Conservation (phyloP, 805 yeast species). For the Saccharomyces mikatae region DNA sequence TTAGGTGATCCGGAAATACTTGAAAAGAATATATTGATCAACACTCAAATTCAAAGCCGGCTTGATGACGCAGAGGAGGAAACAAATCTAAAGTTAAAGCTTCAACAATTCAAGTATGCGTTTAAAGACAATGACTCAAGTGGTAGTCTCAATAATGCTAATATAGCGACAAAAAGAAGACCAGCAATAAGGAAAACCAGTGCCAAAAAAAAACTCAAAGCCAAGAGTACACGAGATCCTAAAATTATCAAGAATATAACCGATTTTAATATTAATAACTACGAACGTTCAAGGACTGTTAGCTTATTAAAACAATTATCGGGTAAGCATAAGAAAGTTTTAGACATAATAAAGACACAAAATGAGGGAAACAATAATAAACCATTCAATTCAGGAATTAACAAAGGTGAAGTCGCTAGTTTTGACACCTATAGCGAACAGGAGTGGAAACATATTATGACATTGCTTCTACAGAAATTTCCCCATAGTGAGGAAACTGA, state of each 20-base stretch:
- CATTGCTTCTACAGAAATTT: constrained; percentile 13
- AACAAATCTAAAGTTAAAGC: constrained; percentile 8
- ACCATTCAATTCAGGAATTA: not conserved
- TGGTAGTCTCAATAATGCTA: not conserved
- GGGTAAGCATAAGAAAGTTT: constrained; percentile 26
- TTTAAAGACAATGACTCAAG: not conserved
- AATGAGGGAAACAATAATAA: not conserved
- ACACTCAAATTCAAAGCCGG: constrained; percentile 28
- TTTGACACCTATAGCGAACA: constrained; percentile 23
- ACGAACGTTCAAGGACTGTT: constrained; percentile 10
- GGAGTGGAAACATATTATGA: constrained; percentile 24
- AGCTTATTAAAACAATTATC: constrained; percentile 21
- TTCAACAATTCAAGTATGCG: constrained; percentile 19
- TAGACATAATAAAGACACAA: constrained; percentile 16
- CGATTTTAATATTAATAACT: constrained; percentile 7
- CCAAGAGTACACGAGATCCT: not conserved
- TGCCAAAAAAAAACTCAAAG: not conserved
- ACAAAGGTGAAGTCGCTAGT: not conserved
- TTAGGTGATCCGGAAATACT: not conserved
- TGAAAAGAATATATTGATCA: constrained; percentile 16
- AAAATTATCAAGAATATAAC: constrained; percentile 8
- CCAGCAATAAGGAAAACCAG: not conserved
- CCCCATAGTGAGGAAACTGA: constrained; percentile 18
- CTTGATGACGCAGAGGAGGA: constrained; percentile 23
- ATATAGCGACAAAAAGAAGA: not conserved